phyloP scores from a whole-genome alignment of 1,284 basidiomycete species.

The Moniliophthora roreri region DNA sequence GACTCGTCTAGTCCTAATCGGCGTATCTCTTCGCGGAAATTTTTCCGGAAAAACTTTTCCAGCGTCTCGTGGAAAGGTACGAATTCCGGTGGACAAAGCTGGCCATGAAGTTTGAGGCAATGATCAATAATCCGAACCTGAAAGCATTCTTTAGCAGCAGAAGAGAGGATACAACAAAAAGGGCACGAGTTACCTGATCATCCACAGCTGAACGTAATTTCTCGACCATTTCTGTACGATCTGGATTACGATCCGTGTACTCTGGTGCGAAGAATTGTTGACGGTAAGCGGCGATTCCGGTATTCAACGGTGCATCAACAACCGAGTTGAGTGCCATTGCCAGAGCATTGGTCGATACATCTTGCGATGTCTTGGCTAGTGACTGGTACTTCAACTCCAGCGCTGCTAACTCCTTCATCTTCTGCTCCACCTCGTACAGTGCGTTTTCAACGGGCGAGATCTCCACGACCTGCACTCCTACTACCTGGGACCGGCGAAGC shows the following conservation, averaged over 20 bases:
- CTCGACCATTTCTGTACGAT: constrained; percentile 68
- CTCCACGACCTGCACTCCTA: constrained; percentile 74
- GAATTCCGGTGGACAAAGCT: constrained; percentile 85
- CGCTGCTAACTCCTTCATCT: constrained; percentile 73
- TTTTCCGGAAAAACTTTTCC: constrained; percentile 86
- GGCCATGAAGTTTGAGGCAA: constrained; percentile 82
- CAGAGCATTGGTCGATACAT: constrained; percentile 79
- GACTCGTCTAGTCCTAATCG: constrained; percentile 53
- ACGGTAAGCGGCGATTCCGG: constrained; percentile 78
- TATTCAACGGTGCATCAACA: constrained; percentile 81
- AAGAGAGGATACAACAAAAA: neutral
- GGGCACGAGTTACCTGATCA: constrained; percentile 61
- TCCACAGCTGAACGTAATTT: constrained; percentile 77
- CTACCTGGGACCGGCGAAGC: constrained; percentile 85
- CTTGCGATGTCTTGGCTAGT: constrained; percentile 73
- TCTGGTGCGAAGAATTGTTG: constrained; percentile 74
- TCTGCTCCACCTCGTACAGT: constrained; percentile 75
- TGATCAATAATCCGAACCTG: constrained; percentile 81
- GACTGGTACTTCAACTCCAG: constrained; percentile 74
- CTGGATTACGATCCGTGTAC: constrained; percentile 70
- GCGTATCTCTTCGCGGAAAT: constrained; percentile 86
- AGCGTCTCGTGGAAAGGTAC: constrained; percentile 89
- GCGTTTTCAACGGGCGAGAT: constrained; percentile 89
- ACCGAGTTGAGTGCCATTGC: constrained; percentile 87
- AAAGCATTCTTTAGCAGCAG: constrained; percentile 13